A percentile compares a stretch with the other conserved stretches of the same genome.
Evolutionary conservation across 2,329 filamentous ascomycete genomes (phyloP).

Genomic region (Simplicillium sp.): DNA sequence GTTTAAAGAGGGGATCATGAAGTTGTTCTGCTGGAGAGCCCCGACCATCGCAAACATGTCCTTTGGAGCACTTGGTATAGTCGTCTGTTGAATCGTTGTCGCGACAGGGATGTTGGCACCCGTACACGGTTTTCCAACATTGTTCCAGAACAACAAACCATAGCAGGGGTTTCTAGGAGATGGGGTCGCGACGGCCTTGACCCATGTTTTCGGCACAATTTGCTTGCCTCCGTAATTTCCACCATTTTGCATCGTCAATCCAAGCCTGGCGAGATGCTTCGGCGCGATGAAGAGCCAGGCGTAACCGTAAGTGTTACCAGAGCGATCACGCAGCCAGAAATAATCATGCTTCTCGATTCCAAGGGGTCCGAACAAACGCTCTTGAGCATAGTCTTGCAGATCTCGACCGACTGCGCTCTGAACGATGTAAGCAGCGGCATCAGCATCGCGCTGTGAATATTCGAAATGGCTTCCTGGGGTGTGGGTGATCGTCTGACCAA

Average conservation of each 20-base stretch:
- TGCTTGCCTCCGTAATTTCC: neutral
- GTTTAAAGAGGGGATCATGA: constrained; percentile 1
- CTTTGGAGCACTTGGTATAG: neutral
- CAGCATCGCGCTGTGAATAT: constrained; percentile 1
- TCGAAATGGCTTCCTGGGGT: neutral
- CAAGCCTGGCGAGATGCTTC: neutral
- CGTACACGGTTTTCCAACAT: neutral
- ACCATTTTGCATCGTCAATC: neutral
- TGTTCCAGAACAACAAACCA: neutral
- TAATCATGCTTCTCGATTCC: neutral
- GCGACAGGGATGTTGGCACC: neutral
- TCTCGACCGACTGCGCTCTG: neutral
- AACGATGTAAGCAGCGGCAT: constrained; percentile 1
- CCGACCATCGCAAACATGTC: neutral
- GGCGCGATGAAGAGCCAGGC: constrained; percentile 1
- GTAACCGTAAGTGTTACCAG: constrained; percentile 1
- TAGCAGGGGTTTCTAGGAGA: neutral
- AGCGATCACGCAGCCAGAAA: neutral
- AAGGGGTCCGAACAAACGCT: neutral
- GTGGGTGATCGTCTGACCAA: neutral
- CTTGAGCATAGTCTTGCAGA: neutral
- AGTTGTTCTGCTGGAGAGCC: constrained; percentile 1
- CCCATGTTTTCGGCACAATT: neutral
- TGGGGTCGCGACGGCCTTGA: neutral
- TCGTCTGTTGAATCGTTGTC: neutral